Evolutionary conservation across 139 green algal species (phyloP).

Genomic region (Ulvella scutata): DNA sequence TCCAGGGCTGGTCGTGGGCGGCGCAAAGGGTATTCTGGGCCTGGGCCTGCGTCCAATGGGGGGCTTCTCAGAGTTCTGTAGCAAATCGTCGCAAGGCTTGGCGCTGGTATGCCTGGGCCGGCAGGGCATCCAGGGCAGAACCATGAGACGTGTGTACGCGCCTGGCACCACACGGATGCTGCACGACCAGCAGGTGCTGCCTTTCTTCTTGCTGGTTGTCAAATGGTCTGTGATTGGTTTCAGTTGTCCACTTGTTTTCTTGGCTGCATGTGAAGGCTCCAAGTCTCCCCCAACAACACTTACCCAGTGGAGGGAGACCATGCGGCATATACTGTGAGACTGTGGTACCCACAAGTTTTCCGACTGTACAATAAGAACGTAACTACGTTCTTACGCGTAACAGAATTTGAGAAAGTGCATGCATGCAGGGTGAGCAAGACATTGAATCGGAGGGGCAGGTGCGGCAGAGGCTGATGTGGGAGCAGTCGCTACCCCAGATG

Average conservation of each 20-base stretch:
- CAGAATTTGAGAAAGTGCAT: no score
- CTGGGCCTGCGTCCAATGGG: slow-evolving; percentile 34
- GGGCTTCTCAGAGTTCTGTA: slow-evolving; percentile 34
- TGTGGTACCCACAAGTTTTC: no score
- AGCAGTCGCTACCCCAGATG: slow-evolving; percentile 31
- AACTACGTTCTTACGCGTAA: no score
- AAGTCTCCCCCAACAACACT: no score
- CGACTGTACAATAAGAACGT: no score
- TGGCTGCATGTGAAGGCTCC: no score
- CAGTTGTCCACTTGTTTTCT: no score
- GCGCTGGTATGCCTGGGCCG: slow-evolving; percentile 58
- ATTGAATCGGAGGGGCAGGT: not conserved
- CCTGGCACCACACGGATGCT: not conserved
- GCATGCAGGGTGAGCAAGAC: not conserved
- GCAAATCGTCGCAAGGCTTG: slow-evolving; percentile 38
- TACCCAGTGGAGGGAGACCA: no score
- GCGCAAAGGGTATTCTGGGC: slow-evolving; percentile 43
- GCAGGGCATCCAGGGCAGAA: slow-evolving; percentile 50
- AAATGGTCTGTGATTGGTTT: no score
- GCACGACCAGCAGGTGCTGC: slow-evolving; percentile 8
- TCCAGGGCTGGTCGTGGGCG: slow-evolving; percentile 27
- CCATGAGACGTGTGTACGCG: not conserved
- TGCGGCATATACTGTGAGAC: no score
- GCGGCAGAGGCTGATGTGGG: slow-evolving; percentile 4
- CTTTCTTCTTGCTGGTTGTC: slow-evolving; percentile 19